A percentile compares a stretch with the other conserved stretches of the same genome.
Conservation (phyloP, 352 stramenopile species). For the Sclerospora graminicola region DNA sequence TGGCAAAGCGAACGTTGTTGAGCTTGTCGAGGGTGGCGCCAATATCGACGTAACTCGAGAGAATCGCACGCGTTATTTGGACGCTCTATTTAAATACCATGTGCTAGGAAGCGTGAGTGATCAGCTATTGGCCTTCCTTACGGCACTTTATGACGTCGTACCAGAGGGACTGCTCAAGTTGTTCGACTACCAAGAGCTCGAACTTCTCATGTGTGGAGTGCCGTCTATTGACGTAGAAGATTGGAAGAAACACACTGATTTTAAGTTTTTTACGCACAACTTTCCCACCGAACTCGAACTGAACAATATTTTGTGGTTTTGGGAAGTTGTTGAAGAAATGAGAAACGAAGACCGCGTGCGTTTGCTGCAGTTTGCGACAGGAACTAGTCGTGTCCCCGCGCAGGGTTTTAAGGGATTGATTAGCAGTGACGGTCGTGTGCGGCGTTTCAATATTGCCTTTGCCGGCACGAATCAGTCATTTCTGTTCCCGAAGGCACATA, state of each 20-base stretch:
- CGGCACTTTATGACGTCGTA: slow-evolving; percentile 94
- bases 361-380: slow-evolving; percentile 76
- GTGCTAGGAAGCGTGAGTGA: slow-evolving; percentile 87
- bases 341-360: slow-evolving; percentile 64
- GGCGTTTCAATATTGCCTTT: slow-evolving; percentile 70
- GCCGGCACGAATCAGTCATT: slow-evolving; percentile 45
- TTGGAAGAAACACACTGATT: slow-evolving; percentile 75
- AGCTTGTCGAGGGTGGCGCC: slow-evolving; percentile 84
- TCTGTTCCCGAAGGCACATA: slow-evolving; percentile 77
- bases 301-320: slow-evolving; percentile 95
- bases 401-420: slow-evolving; percentile 82
- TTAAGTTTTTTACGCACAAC: slow-evolving; percentile 60
- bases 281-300: slow-evolving; percentile 71
- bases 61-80: slow-evolving; percentile 92
- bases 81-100: slow-evolving; percentile 92
- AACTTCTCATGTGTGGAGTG: slow-evolving; percentile 94
- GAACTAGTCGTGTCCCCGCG: slow-evolving; percentile 68
- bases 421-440: slow-evolving; percentile 66
- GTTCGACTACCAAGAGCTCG: slow-evolving; percentile 98
- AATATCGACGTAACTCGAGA: slow-evolving; percentile 91
- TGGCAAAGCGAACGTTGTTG: slow-evolving; percentile 61
- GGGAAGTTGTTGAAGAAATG: slow-evolving; percentile 86
- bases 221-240: slow-evolving; percentile 69
- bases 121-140: slow-evolving; percentile 84
- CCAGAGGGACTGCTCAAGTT: slow-evolving; percentile 92